phyloP scores from a whole-genome alignment of 2,329 filamentous ascomycete species.

The Phyllosticta citribraziliensis region DNA sequence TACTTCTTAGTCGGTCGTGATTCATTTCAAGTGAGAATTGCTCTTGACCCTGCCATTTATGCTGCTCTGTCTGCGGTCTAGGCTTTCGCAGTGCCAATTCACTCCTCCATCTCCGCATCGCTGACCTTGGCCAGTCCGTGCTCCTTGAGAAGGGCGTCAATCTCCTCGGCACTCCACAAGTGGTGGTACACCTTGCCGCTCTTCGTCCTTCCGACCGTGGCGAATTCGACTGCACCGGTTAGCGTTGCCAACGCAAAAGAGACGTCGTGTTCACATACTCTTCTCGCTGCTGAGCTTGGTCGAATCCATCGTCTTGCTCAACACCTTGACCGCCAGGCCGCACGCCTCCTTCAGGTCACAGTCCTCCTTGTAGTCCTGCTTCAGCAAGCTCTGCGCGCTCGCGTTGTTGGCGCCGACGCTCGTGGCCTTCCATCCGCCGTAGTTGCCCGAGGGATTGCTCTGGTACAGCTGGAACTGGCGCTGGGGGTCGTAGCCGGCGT shows the following conservation, averaged over 20 bases:
- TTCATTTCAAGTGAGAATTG: not conserved
- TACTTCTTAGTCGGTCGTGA: not conserved
- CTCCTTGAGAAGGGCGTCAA: conserved; percentile 86
- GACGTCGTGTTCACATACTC: conserved; percentile 51
- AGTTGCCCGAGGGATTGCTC: conserved; percentile 97
- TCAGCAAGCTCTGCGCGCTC: conserved; percentile 89
- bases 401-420: conserved; percentile 97
- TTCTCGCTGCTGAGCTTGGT: conserved; percentile 99
- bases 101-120: conserved; percentile 21
- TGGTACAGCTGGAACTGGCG: conserved; percentile 98
- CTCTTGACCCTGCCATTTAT: not conserved
- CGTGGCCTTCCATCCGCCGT: conserved; percentile 98
- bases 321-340: conserved; percentile 92
- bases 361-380: conserved; percentile 99
- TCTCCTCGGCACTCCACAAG: conserved; percentile 94
- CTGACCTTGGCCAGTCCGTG: conserved; percentile 74
- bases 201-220: conserved; percentile 91
- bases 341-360: conserved; percentile 94
- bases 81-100: conserved; percentile 11
- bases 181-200: conserved; percentile 97
- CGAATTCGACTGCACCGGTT: conserved; percentile 70
- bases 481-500: conserved; percentile 93
- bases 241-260: not conserved
- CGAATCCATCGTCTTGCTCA: conserved; percentile 99
- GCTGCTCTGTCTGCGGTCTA: conserved; percentile 13